Evolutionary conservation across 1,284 basidiomycete genomes (phyloP).

Genomic region (Anthracocystis setariae): DNA sequence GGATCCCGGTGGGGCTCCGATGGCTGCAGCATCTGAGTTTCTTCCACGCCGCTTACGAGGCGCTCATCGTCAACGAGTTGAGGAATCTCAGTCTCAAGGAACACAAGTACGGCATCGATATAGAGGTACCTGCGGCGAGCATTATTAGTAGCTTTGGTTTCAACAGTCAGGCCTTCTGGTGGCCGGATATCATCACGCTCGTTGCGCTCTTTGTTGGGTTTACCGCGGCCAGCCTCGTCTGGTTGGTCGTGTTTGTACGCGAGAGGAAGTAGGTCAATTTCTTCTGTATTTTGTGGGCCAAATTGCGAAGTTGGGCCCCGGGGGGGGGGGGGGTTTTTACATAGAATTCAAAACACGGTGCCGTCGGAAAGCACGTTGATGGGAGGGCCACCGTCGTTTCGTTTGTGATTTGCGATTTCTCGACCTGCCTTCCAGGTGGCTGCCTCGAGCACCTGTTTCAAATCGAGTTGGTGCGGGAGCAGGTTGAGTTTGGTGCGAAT

Average conservation of each 20-base stretch:
- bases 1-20: slow-evolving; percentile 77
- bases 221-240: slow-evolving; percentile 19
- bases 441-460: slow-evolving; percentile 89
- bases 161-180: slow-evolving; percentile 55
- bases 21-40: slow-evolving; percentile 93
- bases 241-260: slow-evolving; percentile 49
- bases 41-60: slow-evolving; percentile 99
- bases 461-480: slow-evolving; percentile 73
- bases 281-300: too few species aligned
- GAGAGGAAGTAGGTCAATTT: slow-evolving; percentile 57
- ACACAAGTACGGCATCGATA: slow-evolving; percentile 58
- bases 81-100: slow-evolving; percentile 92
- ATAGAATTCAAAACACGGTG: slow-evolving; percentile 28
- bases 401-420: slow-evolving; percentile 85
- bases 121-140: slow-evolving; percentile 55
- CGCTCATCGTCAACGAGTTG: slow-evolving; percentile 91
- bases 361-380: slow-evolving; percentile 70
- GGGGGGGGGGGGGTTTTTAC: too few species aligned
- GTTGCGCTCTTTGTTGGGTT: slow-evolving; percentile 36
- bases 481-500: slow-evolving; percentile 34
- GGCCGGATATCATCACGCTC: slow-evolving; percentile 47
- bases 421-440: slow-evolving; percentile 91
- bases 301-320: too few species aligned
- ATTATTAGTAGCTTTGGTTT: slow-evolving; percentile 57
- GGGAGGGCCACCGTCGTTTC: slow-evolving; percentile 84